Evolutionary conservation across 768 basidiomycete species (phyloP), one percentile per base, ranked within the genome.

Genomic region (Termitomyces sp.): DNA sequence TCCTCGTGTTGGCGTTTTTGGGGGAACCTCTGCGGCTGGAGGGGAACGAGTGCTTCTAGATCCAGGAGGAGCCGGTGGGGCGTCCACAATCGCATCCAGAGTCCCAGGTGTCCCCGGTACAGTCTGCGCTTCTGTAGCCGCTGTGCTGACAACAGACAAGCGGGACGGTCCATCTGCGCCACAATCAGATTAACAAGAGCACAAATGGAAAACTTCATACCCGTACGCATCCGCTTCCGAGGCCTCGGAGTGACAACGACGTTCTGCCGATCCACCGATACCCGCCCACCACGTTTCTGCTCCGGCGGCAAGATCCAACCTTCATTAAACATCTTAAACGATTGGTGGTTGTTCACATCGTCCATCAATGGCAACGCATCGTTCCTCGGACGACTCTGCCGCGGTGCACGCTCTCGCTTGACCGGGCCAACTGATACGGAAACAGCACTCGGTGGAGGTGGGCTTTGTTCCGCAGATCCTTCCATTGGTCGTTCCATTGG

Each of bases 271-370:
- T 84, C 82, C 10, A 77, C 59, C 14, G 74, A 65, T 21, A 70
- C 68, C 14, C 88, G 73, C 21, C 84, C 83, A 30, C 84, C 80
- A 32, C 93, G 79, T 61, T 83, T 80, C 51, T 84, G 80, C 34
- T 88, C 89, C 2, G 83, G 75, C 23, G 91, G 89, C 14, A 95
- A 71, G 8, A 96, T 91, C 93, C 92, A 95, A 0, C 94, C 94
- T 23, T 77, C 75, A 57, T 97, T 87, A 72, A 96, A 96, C 72
- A 86, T 70, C 65, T 76, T 81, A 76, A 96, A 97, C 19, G 86
- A 86, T 42, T 80, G 80, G 54, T 82, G 79, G 42, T 80, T 78
- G 65, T 88, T 88, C 32, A 95, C 83, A 41, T 84, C 76, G n/a
- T 84, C 79, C 3, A 91, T 85, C 53, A 89, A 72, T 25, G 80